Conservation (phyloP, 495 filamentous ascomycete genomes). For the Aspergillus leporis region DNA sequence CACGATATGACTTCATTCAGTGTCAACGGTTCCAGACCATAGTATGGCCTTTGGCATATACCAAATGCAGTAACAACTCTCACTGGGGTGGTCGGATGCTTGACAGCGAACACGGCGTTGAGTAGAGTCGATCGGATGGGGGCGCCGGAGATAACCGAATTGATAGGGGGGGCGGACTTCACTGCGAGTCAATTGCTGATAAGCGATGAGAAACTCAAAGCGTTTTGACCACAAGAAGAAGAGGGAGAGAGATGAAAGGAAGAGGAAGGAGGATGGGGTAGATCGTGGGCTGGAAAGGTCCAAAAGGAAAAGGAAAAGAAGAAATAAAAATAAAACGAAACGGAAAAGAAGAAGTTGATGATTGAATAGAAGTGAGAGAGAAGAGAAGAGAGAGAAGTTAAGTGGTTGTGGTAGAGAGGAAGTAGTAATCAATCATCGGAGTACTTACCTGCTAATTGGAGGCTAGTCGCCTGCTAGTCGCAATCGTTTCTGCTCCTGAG, state of each 20-base stretch:
- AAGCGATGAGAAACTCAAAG: conserved; percentile 19
- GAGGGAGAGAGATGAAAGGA: conserved; percentile 10
- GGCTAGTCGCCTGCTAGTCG: neutral
- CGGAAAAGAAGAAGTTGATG: neutral
- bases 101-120: conserved; percentile 6
- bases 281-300: conserved; percentile 13
- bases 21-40: conserved; percentile 9
- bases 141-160: conserved; percentile 43
- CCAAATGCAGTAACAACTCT: neutral
- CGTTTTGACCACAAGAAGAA: conserved; percentile 7
- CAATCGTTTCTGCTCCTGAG: neutral
- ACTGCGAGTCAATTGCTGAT: conserved; percentile 32
- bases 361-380: neutral
- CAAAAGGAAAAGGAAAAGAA: conserved; percentile 9
- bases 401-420: conserved; percentile 2
- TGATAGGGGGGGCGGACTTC: conserved; percentile 18
- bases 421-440: neutral
- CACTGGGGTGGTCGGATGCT: neutral
- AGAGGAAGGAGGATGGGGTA: conserved; percentile 3
- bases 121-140: conserved; percentile 12
- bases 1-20: conserved; percentile 11
- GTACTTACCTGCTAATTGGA: neutral
- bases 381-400: neutral
- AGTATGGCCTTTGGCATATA: conserved; percentile 7
- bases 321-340: conserved; percentile 1